Conservation (phyloP, 306 rosid species). For the Fagus sylvatica region DNA sequence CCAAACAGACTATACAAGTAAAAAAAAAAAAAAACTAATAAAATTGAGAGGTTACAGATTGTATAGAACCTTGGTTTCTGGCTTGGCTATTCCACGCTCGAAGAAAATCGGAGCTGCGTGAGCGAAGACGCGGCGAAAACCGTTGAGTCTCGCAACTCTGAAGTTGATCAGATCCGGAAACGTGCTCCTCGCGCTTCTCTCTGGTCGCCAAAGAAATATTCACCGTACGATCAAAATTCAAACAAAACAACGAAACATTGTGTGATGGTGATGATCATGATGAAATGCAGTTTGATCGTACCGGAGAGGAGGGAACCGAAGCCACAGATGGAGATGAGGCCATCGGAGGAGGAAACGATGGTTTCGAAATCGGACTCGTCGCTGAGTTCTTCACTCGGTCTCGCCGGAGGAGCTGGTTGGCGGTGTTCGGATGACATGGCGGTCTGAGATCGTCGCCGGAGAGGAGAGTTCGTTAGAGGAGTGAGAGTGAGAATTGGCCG, state of each 20-base stretch:
- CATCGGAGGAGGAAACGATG: constrained; percentile 41
- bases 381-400: constrained; percentile 39
- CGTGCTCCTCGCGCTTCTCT: constrained; percentile 86
- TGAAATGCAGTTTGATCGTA: constrained; percentile 13
- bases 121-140: constrained; percentile 77
- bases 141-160: constrained; percentile 60
- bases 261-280: background rate
- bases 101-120: constrained; percentile 88
- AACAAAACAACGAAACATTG: background rate
- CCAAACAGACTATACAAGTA: background rate
- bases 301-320: constrained; percentile 96
- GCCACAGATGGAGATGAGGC: constrained; percentile 76
- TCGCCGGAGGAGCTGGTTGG: background rate
- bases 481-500: constrained; percentile 10
- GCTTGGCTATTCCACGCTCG: constrained; percentile 93
- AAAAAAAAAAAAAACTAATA: background rate
- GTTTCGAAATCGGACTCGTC: constrained; percentile 44
- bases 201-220: constrained; percentile 33
- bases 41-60: background rate
- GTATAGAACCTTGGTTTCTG: constrained; percentile 74
- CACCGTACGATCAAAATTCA: background rate
- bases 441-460: constrained; percentile 24
- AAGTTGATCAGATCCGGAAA: constrained; percentile 81
- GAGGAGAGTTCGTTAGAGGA: background rate
- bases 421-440: constrained; percentile 16